These are phyloP conservation scores for Delitschia confertaspora DNA, from an alignment of 495 filamentous ascomycete genomes.

Conservation along the genomic window DNA sequence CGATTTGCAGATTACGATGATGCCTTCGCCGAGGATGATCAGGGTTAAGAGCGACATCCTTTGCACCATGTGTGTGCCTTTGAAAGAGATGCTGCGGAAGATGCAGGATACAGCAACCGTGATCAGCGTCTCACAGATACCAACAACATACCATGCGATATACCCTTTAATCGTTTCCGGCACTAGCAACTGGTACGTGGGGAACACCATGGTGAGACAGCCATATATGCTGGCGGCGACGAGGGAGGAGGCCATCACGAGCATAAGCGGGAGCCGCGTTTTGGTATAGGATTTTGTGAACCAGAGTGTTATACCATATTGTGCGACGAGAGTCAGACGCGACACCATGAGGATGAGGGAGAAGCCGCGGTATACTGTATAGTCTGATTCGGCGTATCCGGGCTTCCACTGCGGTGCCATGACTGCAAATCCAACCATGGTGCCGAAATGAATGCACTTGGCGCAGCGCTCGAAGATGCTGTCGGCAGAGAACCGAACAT, in stretches of 20 bases:
- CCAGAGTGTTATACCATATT: slow-evolving; percentile 20
- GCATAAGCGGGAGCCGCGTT: slow-evolving; percentile 12
- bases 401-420: slow-evolving; percentile 26
- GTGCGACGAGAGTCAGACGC: slow-evolving; percentile 14
- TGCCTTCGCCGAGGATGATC: slow-evolving; percentile 61
- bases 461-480: slow-evolving; percentile 56
- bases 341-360: slow-evolving; percentile 26
- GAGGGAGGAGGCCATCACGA: slow-evolving; percentile 19
- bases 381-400: slow-evolving; percentile 13
- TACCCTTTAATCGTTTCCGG: slow-evolving; percentile 42
- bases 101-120: slow-evolving; percentile 47
- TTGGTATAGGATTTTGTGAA: slow-evolving; percentile 20
- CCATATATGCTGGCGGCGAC: slow-evolving; percentile 23
- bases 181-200: not conserved
- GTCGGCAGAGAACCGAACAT: slow-evolving; percentile 60
- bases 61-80: slow-evolving; percentile 56
- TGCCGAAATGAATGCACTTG: slow-evolving; percentile 54
- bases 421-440: slow-evolving; percentile 31
- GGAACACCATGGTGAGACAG: slow-evolving; percentile 16
- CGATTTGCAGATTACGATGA: slow-evolving; percentile 44
- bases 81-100: slow-evolving; percentile 51
- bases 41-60: slow-evolving; percentile 59
- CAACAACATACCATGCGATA: slow-evolving; percentile 52
- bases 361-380: slow-evolving; percentile 21
- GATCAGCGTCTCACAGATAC: slow-evolving; percentile 45